Percentiles rank a stretch among this genome's conserved stretches.
phyloP scores from a whole-genome alignment of 2,329 filamentous ascomycete species.

The Coleophoma crateriformis region DNA sequence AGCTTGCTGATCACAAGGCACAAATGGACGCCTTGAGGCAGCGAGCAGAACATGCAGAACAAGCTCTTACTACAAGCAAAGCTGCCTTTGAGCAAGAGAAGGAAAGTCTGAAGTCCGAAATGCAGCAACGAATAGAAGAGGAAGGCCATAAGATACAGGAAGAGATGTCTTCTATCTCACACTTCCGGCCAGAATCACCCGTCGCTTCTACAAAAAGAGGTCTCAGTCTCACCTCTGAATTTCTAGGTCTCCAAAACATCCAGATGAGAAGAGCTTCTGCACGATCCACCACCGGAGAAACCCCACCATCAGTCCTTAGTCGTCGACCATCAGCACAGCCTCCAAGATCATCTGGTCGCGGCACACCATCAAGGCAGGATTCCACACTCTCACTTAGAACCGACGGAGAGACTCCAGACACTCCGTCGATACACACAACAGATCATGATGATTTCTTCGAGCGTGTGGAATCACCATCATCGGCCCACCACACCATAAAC shows the following conservation, averaged over 20 bases:
- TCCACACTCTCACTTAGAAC: conserved; percentile 19
- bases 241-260: conserved; percentile 29
- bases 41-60: conserved; percentile 60
- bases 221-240: conserved; percentile 26
- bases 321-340: conserved; percentile 20
- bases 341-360: conserved; percentile 19
- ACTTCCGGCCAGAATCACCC: conserved; percentile 24
- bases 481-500: conserved; percentile 65
- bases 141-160: conserved; percentile 55
- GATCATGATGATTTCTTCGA: conserved; percentile 42
- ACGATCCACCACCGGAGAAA: conserved; percentile 23
- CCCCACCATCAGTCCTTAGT: conserved; percentile 12
- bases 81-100: conserved; percentile 53
- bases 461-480: conserved; percentile 48
- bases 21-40: conserved; percentile 58
- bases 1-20: conserved; percentile 53
- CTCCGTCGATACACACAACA: conserved; percentile 18
- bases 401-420: conserved; percentile 15
- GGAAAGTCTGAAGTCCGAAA: conserved; percentile 49
- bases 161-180: conserved; percentile 29
- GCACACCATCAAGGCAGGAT: conserved; percentile 24
- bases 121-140: conserved; percentile 54
- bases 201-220: conserved; percentile 22
- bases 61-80: conserved; percentile 53
- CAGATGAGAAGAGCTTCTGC: conserved; percentile 22